Percentiles rank a stretch among this genome's conserved stretches.
These are phyloP conservation scores for Cadophora sp. DNA, from an alignment of 2,329 filamentous ascomycete species.

Conservation along the genomic window DNA sequence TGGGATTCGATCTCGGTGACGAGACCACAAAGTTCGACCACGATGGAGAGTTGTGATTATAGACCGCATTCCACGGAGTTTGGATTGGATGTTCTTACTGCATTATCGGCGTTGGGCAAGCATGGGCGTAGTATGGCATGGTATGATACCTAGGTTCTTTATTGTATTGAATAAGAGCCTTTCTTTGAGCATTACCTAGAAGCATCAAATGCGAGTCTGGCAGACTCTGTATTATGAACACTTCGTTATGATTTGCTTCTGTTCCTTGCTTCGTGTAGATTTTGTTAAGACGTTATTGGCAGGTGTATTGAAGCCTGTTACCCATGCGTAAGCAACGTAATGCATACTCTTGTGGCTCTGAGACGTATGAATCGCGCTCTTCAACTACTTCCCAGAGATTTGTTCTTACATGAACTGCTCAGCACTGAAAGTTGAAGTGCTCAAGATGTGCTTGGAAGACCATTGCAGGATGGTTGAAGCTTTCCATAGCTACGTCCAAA, in stretches of 20 bases:
- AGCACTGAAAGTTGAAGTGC: too few species aligned
- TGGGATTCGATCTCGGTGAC: slow-evolving; percentile 8
- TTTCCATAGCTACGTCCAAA: too few species aligned
- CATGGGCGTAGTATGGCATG: slow-evolving; percentile 50
- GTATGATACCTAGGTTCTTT: slow-evolving; percentile 47
- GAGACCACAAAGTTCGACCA: neutral
- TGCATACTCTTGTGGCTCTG: neutral
- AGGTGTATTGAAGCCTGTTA: neutral
- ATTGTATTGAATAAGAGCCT: slow-evolving; percentile 5
- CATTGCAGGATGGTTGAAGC: neutral
- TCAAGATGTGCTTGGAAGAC: neutral
- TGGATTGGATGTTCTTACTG: slow-evolving; percentile 5
- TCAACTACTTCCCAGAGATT: neutral
- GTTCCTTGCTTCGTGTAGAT: neutral
- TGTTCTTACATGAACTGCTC: too few species aligned
- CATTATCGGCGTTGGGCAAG: slow-evolving; percentile 37
- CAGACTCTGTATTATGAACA: neutral
- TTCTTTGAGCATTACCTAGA: slow-evolving; percentile 13
- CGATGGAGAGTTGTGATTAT: slow-evolving; percentile 25
- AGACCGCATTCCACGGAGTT: slow-evolving; percentile 23
- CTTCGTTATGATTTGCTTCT: neutral
- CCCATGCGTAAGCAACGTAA: neutral
- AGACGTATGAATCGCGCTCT: neutral
- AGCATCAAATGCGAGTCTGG: slow-evolving; percentile 12
- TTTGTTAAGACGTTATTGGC: neutral